Conservation (phyloP, 306 rosid species). For the Crataegus laevigata region DNA sequence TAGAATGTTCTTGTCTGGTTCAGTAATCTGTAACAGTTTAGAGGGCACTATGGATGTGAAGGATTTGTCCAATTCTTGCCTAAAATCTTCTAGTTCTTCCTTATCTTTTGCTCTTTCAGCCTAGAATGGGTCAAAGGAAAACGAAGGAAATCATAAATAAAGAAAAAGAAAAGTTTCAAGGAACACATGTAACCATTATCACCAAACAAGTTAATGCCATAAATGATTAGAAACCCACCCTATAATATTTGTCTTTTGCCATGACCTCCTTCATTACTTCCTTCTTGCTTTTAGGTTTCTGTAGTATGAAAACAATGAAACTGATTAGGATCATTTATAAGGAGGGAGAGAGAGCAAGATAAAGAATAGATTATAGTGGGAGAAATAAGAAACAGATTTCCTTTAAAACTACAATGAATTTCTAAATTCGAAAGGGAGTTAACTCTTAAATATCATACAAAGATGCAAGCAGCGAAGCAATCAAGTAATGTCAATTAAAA, state of each 20-base stretch:
- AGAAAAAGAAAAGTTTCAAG: not conserved
- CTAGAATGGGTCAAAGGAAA: conserved; percentile 36
- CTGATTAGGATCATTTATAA: conserved; percentile 1
- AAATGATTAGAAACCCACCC: conserved; percentile 35
- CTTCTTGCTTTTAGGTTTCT: conserved; percentile 80
- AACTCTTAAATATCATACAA: not conserved
- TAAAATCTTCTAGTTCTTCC: conserved; percentile 64
- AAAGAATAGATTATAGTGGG: not conserved
- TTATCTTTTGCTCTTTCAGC: conserved; percentile 83
- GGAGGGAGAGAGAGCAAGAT: not conserved
- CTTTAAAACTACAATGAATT: not conserved
- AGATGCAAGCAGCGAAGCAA: not conserved
- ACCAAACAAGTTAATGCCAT: not conserved
- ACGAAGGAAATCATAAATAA: conserved; percentile 2
- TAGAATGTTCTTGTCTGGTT: conserved; percentile 44
- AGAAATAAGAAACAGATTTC: not conserved
- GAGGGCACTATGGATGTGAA: conserved; percentile 55
- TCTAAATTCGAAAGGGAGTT: not conserved
- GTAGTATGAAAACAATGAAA: conserved; percentile 20
- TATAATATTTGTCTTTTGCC: conserved; percentile 68
- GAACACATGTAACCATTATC: not conserved
- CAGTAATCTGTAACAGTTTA: conserved; percentile 46
- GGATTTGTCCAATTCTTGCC: conserved; percentile 67
- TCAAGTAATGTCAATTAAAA: not conserved
- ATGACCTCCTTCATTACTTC: conserved; percentile 83